Percentiles rank a stretch among this genome's conserved stretches.
Conservation (phyloP, 805 yeast genomes). For the Candida gorgasii region DNA sequence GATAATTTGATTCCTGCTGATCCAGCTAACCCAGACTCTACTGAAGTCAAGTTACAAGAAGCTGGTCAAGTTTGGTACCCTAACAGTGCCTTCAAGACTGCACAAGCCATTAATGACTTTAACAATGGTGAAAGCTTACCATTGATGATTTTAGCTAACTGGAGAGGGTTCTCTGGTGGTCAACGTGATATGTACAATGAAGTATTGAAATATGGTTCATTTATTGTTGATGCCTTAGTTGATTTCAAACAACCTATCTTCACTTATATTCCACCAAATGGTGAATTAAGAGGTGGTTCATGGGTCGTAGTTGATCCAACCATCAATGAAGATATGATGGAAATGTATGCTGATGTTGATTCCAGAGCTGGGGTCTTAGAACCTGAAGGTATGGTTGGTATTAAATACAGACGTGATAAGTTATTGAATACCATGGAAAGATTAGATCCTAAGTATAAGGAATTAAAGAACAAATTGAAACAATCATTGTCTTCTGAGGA, state of each 20-base stretch:
- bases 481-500: constrained; percentile 62
- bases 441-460: constrained; percentile 74
- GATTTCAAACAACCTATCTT: constrained; percentile 96
- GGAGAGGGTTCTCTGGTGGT: constrained; percentile 99
- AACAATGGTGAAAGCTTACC: constrained; percentile 98
- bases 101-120: constrained; percentile 97
- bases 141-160: constrained; percentile 94
- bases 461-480: constrained; percentile 60
- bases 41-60: constrained; percentile 83
- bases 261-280: constrained; percentile 96
- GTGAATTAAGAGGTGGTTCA: constrained; percentile 99
- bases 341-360: constrained; percentile 96
- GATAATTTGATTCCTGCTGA: constrained; percentile 95
- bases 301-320: constrained; percentile 99
- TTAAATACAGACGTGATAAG: constrained; percentile 94
- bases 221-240: constrained; percentile 94
- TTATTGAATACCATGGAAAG: constrained; percentile 88
- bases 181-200: constrained; percentile 99
- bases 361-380: constrained; percentile 97
- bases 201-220: constrained; percentile 94
- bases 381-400: constrained; percentile 99
- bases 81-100: constrained; percentile 97
- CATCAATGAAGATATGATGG: constrained; percentile 96
- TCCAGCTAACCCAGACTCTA: constrained; percentile 96
- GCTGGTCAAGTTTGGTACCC: constrained; percentile 99